These are phyloP conservation scores for Suillus brevipes DNA, from an alignment of 768 basidiomycete genomes.

Conservation along the genomic window DNA sequence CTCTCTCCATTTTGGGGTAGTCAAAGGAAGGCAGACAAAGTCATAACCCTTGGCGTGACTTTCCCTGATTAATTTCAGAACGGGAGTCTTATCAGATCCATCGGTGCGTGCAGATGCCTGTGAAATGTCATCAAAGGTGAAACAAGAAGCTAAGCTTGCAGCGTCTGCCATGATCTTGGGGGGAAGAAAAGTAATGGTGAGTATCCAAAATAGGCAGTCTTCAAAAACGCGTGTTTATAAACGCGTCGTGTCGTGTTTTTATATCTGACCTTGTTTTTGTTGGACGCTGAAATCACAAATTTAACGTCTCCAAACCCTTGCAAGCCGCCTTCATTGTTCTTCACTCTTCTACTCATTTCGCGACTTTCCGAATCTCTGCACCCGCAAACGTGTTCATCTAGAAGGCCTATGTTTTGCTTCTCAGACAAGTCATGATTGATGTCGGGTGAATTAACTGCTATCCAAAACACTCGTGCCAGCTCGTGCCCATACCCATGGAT, in stretches of 20 bases:
- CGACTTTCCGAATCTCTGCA: background rate
- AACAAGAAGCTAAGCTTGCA: conserved; percentile 27
- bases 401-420: background rate
- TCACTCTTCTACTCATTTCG: conserved; percentile 2
- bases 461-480: conserved; percentile 2
- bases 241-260: conserved; percentile 5
- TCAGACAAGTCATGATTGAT: conserved; percentile 5
- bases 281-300: background rate
- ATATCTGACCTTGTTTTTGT: background rate
- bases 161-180: conserved; percentile 26
- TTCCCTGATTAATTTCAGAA: conserved; percentile 51
- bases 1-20: conserved; percentile 80
- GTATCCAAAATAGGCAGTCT: conserved; percentile 1
- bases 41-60: conserved; percentile 72
- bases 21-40: conserved; percentile 79
- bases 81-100: conserved; percentile 42
- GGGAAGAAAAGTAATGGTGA: background rate
- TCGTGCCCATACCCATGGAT: conserved; percentile 5
- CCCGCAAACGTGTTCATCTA: background rate
- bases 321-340: background rate
- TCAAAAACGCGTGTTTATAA: background rate
- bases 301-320: conserved; percentile 2
- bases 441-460: background rate
- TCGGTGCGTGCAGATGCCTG: conserved; percentile 24
- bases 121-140: conserved; percentile 41